These are phyloP conservation scores for Glonium stellatum DNA, from an alignment of 495 filamentous ascomycete genomes.

Conservation along the genomic window DNA sequence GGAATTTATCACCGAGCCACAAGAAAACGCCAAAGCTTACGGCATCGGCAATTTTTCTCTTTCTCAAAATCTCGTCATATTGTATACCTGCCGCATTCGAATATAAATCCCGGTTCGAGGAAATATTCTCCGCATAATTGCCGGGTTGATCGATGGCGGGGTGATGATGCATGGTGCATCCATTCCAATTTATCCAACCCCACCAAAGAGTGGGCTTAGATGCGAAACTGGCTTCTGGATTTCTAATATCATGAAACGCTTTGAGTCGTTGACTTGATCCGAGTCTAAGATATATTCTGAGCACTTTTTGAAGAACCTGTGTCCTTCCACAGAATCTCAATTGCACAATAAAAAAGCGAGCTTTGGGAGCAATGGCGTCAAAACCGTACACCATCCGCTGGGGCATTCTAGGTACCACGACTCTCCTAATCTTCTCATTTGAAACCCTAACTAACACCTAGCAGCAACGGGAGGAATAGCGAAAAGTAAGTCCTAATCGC, in stretches of 20 bases:
- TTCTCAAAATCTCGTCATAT: not conserved
- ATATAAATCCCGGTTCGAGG: not conserved
- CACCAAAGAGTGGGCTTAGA: not conserved
- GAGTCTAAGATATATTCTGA: no score
- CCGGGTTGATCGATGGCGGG: not conserved
- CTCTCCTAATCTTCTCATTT: constrained; percentile 1
- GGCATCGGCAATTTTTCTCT: not conserved
- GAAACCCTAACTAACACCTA: constrained; percentile 7
- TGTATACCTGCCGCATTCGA: not conserved
- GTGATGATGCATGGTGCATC: not conserved
- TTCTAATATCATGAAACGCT: not conserved
- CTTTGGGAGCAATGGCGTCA: constrained; percentile 25
- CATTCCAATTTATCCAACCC: constrained; percentile 2
- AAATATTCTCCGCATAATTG: not conserved
- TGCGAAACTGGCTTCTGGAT: not conserved
- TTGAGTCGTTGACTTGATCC: no score
- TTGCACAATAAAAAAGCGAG: not conserved
- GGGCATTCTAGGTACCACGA: constrained; percentile 62
- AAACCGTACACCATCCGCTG: constrained; percentile 57
- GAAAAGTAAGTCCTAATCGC: constrained; percentile 9
- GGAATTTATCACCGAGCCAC: not conserved
- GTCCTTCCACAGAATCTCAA: not conserved
- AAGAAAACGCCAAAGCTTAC: not conserved
- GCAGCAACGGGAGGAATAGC: constrained; percentile 28
- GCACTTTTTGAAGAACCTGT: not conserved